Conservation (phyloP, 768 basidiomycete genomes). For the Naganishia randhawae region DNA sequence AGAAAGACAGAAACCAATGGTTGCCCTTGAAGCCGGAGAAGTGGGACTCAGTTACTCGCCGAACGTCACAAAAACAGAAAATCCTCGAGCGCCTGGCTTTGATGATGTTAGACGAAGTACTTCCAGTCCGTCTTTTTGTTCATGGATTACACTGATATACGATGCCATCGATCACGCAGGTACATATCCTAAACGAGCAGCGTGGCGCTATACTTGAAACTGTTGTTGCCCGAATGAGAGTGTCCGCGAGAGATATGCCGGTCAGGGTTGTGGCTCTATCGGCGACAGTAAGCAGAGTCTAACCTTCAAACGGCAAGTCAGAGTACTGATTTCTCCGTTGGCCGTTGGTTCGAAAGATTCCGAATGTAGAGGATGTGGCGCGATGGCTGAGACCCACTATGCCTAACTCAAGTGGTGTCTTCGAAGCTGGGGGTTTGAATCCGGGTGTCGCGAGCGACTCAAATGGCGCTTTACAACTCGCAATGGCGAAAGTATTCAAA, state of each 20-base stretch:
- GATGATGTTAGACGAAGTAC: conserved; percentile 86
- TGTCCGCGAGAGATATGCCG: conserved; percentile 56
- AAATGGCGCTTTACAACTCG: conserved; percentile 30
- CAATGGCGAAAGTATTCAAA: conserved; percentile 64
- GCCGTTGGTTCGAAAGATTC: conserved; percentile 47
- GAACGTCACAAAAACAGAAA: conserved; percentile 61
- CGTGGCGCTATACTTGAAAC: conserved; percentile 92
- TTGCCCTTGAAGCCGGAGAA: conserved; percentile 67
- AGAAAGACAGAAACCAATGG: background rate
- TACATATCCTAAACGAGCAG: conserved; percentile 84
- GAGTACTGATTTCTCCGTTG: background rate
- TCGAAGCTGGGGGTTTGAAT: conserved; percentile 37
- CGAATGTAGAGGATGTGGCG: conserved; percentile 86
- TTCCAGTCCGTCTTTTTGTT: conserved; percentile 17
- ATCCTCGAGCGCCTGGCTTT: conserved; percentile 69
- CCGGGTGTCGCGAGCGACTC: conserved; percentile 23
- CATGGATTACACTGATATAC: background rate
- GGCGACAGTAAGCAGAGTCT: conserved; percentile 63
- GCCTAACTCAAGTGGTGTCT: conserved; percentile 26
- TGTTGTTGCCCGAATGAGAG: conserved; percentile 87
- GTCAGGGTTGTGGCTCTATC: conserved; percentile 86
- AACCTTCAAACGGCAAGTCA: background rate
- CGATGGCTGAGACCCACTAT: conserved; percentile 66
- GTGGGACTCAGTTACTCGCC: conserved; percentile 85
- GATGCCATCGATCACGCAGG: conserved; percentile 54